Evolutionary conservation across 768 basidiomycete species (phyloP), one percentile per base, ranked within the genome.

Genomic region (Rhodosporidiobolus odoratus): DNA sequence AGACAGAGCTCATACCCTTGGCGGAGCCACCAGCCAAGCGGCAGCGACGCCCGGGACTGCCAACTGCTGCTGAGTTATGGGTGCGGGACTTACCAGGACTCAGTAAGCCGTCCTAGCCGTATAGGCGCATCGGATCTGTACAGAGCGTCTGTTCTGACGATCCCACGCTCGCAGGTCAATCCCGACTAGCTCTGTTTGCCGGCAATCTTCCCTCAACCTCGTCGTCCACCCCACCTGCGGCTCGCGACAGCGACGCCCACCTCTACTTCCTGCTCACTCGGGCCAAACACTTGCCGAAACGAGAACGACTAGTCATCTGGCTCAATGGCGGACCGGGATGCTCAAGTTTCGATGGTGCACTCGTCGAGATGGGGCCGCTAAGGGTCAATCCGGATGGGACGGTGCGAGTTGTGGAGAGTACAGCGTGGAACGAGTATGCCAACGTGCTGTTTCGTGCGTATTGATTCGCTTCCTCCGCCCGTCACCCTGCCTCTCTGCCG

Each of bases 241-340:
- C 47, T 9, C n/a, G 34, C 9, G 85, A 86, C 65, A 83, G 90
- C 40, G 86, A 86, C 12, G 83, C 91, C 0, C 91, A 94, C 77
- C 79, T 93, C 21, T 95, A 86, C 83, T 99, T 97, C 79, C 86
- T 97, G 62, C 84, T 98, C 81, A 82, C 92, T 38, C 92, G 92
- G 80, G 90, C 92, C 57, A 84, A 92, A 65, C 84, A 91, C 71
- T 83, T 83, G 25, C 91, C 93, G 25, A 93, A 97, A 76, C 91
- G 85, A 78, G 88, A 94, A 79, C 83, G 95, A 34, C 80, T 97
- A 19, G 85, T 98, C 76, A 92, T 98, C 77, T 99, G 96, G 66
- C 37, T 68, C 32, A 74, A 75, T 30, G 67, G 70, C 47, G 95
- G 95, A 4, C 95, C 95, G 25, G 96, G 96, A 35, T 98, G 96